These are phyloP conservation scores for Erythrophleum ivorense DNA, from an alignment of 331 rosid species.

Conservation along the genomic window DNA sequence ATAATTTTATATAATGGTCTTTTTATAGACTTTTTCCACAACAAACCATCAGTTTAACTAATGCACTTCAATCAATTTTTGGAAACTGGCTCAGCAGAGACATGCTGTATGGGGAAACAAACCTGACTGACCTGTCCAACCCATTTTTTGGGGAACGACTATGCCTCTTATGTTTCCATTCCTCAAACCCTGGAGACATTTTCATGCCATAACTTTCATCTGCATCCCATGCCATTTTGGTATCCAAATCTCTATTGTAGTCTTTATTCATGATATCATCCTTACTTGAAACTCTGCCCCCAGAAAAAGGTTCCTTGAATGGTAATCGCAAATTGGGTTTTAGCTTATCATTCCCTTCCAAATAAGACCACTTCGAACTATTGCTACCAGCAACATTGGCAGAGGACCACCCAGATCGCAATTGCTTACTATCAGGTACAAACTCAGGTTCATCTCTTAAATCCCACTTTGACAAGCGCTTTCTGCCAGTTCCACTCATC, in stretches of 20 bases:
- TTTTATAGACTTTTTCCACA: slow-evolving; percentile 17
- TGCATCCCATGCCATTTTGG: slow-evolving; percentile 62
- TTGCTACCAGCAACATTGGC: slow-evolving; percentile 60
- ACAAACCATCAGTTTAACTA: slow-evolving; percentile 19
- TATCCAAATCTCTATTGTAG: slow-evolving; percentile 49
- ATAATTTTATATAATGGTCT: background rate
- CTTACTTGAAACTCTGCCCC: slow-evolving; percentile 69
- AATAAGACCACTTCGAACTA: slow-evolving; percentile 64
- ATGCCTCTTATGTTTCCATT: slow-evolving; percentile 63
- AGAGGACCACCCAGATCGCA: slow-evolving; percentile 62
- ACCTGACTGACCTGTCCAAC: slow-evolving; percentile 75
- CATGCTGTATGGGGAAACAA: slow-evolving; percentile 30
- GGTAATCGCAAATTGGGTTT: slow-evolving; percentile 56
- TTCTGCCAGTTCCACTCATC: slow-evolving; percentile 87
- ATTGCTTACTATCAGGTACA: slow-evolving; percentile 58
- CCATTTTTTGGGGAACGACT: slow-evolving; percentile 75
- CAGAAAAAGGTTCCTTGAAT: slow-evolving; percentile 64
- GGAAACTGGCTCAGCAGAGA: slow-evolving; percentile 24
- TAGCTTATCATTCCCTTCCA: slow-evolving; percentile 58
- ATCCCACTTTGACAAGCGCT: slow-evolving; percentile 93
- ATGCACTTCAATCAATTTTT: slow-evolving; percentile 34
- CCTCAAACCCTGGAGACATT: slow-evolving; percentile 82
- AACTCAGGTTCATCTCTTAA: slow-evolving; percentile 65
- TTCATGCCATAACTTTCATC: slow-evolving; percentile 63
- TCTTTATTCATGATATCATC: slow-evolving; percentile 61